Conservation (phyloP, 2,329 filamentous ascomycete species). For the Trichoderma gracile region DNA sequence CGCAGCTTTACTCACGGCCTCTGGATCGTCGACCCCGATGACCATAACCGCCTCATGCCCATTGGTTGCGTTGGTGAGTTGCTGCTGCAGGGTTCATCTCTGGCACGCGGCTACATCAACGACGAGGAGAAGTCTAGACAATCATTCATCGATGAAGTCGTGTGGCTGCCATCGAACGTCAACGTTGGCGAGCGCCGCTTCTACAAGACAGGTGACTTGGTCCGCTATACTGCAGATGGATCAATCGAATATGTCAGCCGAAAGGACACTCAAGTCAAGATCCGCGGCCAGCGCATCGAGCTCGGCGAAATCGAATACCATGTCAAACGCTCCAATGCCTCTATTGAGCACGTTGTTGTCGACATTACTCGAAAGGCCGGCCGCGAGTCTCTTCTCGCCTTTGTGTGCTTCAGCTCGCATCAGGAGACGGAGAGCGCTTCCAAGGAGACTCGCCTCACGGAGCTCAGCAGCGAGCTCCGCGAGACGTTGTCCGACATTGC, state of each 20-base stretch:
- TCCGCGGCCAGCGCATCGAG: slow-evolving; percentile 23
- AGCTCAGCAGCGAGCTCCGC: neutral
- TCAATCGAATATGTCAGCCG: slow-evolving; percentile 15
- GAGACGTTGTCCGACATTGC: neutral
- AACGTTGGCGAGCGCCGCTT: slow-evolving; percentile 22
- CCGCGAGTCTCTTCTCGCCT: neutral
- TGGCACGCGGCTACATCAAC: slow-evolving; percentile 32
- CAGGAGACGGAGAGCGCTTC: slow-evolving; percentile 13
- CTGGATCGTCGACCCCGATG: slow-evolving; percentile 30
- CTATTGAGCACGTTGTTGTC: slow-evolving; percentile 5
- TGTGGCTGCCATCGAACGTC: neutral
- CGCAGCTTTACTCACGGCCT: slow-evolving; percentile 20
- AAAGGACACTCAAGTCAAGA: slow-evolving; percentile 24
- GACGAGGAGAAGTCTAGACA: slow-evolving; percentile 28
- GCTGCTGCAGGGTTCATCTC: slow-evolving; percentile 28
- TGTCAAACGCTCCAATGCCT: neutral
- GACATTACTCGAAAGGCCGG: neutral
- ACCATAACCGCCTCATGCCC: slow-evolving; percentile 29
- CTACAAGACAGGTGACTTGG: slow-evolving; percentile 25
- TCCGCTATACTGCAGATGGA: slow-evolving; percentile 12
- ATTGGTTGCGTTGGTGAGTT: slow-evolving; percentile 33
- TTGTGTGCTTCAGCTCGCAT: slow-evolving; percentile 11
- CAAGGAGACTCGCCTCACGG: neutral
- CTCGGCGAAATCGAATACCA: slow-evolving; percentile 23
- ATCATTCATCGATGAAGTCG: slow-evolving; percentile 26